Percentiles rank a stretch among this genome's conserved stretches.
Evolutionary conservation across 73 alveolate species (phyloP).

Genomic region (Uronychia setigera): DNA sequence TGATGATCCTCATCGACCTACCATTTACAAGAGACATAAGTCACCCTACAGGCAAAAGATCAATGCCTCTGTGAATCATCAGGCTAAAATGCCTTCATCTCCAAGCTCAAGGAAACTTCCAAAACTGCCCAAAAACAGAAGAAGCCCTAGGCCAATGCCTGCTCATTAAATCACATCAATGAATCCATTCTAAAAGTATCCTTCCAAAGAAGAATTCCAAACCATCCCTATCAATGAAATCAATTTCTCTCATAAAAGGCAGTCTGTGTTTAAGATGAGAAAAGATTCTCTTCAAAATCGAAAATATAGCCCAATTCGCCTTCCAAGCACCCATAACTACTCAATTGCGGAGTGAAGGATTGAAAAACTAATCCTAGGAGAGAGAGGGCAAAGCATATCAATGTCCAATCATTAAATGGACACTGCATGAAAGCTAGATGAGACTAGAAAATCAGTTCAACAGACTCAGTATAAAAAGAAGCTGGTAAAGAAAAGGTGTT

Average conservation of each 20-base stretch:
- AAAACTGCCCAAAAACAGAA: neutral
- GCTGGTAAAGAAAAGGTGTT: too few relatives aligned
- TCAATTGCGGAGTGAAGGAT: neutral
- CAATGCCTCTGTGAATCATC: neutral
- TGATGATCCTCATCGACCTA: neutral
- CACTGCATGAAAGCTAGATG: too few relatives aligned
- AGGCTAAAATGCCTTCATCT: neutral
- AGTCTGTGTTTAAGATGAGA: neutral
- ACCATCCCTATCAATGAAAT: neutral
- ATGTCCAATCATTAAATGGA: too few relatives aligned
- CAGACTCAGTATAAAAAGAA: too few relatives aligned
- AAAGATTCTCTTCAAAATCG: neutral
- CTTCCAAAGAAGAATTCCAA: neutral
- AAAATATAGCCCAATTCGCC: neutral
- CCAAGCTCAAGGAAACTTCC: neutral
- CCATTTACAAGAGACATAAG: neutral
- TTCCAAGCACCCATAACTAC: neutral
- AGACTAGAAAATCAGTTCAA: too few relatives aligned
- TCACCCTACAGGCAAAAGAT: neutral
- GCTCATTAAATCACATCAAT: neutral
- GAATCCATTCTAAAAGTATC: neutral
- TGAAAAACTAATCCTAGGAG: neutral
- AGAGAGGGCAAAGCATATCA: too few relatives aligned
- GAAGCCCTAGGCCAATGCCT: neutral
- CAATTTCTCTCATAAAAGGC: neutral